Base-by-base conservation (phyloP, 1,284 basidiomycete genomes). In the Ganoderma multipileum region DNA sequence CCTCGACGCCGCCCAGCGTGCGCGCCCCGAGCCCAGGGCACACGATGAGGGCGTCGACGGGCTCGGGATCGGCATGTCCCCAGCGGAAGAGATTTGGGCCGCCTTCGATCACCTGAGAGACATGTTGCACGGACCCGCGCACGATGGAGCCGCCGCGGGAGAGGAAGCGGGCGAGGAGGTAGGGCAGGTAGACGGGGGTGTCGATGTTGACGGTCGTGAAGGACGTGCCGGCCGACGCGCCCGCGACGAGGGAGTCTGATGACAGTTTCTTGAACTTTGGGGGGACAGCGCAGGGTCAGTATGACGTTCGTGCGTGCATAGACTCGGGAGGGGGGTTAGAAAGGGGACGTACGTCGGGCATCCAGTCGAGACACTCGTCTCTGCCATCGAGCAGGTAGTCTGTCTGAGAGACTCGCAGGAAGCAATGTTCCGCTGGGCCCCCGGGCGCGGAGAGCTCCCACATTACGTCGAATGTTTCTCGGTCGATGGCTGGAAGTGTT, bases 201-300 rank as follows among this genome's bases (percentile, higher is more conserved):
- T 95, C 90, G 73, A 95, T 89, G 8, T 88, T 89, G 47, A 94
- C 71, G 0, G 91, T 92, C 4, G 82, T 86, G 79, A 94, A 93
- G 0, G 85, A 78, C 1, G 84, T 82, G 2, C 89, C 91, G 8
- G 80, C 79, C 9, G 79, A 77, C 26, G 85, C 83, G 11, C 81
- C 81, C 0, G 80, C 78, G 30, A 84, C 73, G 20, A 89, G 81
- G 42, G 85, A 80, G n/a, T 84, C 76, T 39, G 82, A 70, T 0
- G 82, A 75, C 4, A 91, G 77, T 20, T 76, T 71, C 71, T 81
- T 82, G 76, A 88, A 89, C 91, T 92, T 73, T 30, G 52, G 16
- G 7, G n/a, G 26, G 39, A 8, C 23, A 26, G 3, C 23, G 47
- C 9, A 50, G 47, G 47, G 11, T 50, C 23, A 26, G 23, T 26